Base-by-base conservation (phyloP, 495 filamentous ascomycete genomes). In the Aspergillus indologenus region DNA sequence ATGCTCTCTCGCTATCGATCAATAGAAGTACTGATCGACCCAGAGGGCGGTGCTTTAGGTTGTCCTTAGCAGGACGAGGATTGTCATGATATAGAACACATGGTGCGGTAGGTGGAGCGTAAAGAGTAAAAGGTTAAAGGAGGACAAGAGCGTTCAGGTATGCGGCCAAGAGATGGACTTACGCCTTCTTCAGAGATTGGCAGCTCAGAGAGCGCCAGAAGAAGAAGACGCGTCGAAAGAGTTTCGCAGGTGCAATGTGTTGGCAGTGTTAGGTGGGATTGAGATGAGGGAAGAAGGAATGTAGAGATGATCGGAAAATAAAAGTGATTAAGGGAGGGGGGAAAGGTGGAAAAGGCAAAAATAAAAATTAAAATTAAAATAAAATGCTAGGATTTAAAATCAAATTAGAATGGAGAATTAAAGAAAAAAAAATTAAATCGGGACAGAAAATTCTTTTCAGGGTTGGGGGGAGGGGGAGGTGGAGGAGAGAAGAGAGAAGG, bases 1-100 rank as follows among this genome's bases (percentile, higher is more conserved):
- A 65, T 64, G 31, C 63, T 66, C 66, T 69, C 65, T 71, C 61
- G 59, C 64, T 56, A 70, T 71, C 67, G 64, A 75, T 74, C 70
- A 70, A 59, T 46, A 61, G 62, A 50, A 42, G n/a, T 59, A 69
- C 49, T 62, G 66, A 72, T 71, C 65, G 63, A 75, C 61, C 65
- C 52, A 46, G 68, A 66, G 63, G 65, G 62, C 60, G 58, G 48
- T 59, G 69, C 55, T 51, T 52, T 64, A 61, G 31, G 57, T 47
- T 59, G 74, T 72, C 76, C 74, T 63, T 54, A 18, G 34, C 58
- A 78, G 75, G 76, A 78, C 75, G 59, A 55, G 51, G 57, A 57
- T 62, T 65, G 74, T 76, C 71, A 78, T 71, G 71, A 79, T 79
- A 78, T 78, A 69, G 52, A 76, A 58, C 61, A 64, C 74, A 77